A percentile compares a stretch with the other conserved stretches of the same genome.
Conservation (phyloP, 2,329 filamentous ascomycete genomes). For the Nemania abortiva region DNA sequence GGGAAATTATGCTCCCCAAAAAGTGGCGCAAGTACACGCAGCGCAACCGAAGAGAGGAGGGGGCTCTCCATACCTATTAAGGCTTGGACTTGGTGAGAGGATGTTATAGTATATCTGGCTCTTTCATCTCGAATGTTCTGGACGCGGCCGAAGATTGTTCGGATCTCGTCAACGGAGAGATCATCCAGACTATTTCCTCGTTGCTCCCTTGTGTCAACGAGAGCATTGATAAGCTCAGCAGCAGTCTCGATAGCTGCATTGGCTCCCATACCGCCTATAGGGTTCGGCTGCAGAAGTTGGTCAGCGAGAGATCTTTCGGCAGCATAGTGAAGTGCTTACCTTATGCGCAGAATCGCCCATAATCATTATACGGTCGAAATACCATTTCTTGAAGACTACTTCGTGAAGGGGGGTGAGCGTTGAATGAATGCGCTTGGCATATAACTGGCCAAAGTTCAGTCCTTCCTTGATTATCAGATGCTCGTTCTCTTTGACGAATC, state of each 20-base stretch:
- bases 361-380: slow-evolving; percentile 48
- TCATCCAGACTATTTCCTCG: too few relatives aligned
- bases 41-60: too few relatives aligned
- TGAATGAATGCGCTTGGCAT: slow-evolving; percentile 45
- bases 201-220: slow-evolving; percentile 14
- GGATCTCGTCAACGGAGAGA: too few relatives aligned
- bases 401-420: slow-evolving; percentile 53
- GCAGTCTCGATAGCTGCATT: slow-evolving; percentile 49
- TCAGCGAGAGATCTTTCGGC: neutral
- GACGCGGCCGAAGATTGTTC: too few relatives aligned
- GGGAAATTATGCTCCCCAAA: too few relatives aligned
- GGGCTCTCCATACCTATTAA: too few relatives aligned
- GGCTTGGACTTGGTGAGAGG: too few relatives aligned
- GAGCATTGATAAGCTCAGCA: slow-evolving; percentile 45
- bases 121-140: too few relatives aligned
- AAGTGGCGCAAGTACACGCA: too few relatives aligned
- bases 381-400: slow-evolving; percentile 52
- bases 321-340: slow-evolving; percentile 34
- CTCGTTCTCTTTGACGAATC: slow-evolving; percentile 45
- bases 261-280: slow-evolving; percentile 47
- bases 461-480: slow-evolving; percentile 43
- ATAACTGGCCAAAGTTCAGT: slow-evolving; percentile 51
- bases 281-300: slow-evolving; percentile 41
- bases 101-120: too few relatives aligned
- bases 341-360: slow-evolving; percentile 54